phyloP scores from a whole-genome alignment of 2,329 filamentous ascomycete species.

The Rutstroemia sp. region DNA sequence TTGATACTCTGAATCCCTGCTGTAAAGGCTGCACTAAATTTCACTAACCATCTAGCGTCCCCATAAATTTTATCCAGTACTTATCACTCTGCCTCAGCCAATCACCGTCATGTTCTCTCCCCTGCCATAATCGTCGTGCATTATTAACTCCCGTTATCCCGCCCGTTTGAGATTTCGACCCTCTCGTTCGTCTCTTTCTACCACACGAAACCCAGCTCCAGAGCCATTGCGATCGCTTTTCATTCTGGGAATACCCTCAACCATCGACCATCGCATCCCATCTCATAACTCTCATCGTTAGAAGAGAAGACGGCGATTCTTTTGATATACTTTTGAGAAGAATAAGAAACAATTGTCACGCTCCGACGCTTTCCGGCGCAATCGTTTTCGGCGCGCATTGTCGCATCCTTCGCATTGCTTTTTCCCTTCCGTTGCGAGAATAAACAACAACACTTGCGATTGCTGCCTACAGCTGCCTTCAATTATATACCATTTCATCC shows the following conservation, averaged over 20 bases:
- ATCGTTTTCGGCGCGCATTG: constrained; percentile 6
- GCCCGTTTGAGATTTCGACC: constrained; percentile 5
- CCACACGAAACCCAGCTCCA: not conserved
- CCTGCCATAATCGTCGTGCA: not conserved
- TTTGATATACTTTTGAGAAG: not conserved
- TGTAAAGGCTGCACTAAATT: not conserved
- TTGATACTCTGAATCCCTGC: not conserved
- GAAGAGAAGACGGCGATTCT: not conserved
- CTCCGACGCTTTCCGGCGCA: constrained; percentile 21
- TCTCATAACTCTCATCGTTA: not conserved
- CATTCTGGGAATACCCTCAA: not conserved
- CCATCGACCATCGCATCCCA: not conserved
- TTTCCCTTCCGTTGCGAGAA: not conserved
- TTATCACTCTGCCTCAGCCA: not conserved
- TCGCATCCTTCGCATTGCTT: constrained; percentile 12
- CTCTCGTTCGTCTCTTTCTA: constrained; percentile 7
- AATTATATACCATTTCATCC: not conserved
- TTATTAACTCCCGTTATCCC: constrained; percentile 7
- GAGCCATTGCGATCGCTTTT: not conserved
- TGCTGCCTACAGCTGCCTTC: not conserved
- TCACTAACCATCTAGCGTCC: not conserved
- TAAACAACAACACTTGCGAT: not conserved
- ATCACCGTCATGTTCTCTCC: not conserved
- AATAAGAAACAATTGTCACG: not conserved
- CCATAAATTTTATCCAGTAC: not conserved